These are phyloP conservation scores for Vitis hybrid DNA, from an alignment of 177 flowering plant genomes.

Conservation along the genomic window DNA sequence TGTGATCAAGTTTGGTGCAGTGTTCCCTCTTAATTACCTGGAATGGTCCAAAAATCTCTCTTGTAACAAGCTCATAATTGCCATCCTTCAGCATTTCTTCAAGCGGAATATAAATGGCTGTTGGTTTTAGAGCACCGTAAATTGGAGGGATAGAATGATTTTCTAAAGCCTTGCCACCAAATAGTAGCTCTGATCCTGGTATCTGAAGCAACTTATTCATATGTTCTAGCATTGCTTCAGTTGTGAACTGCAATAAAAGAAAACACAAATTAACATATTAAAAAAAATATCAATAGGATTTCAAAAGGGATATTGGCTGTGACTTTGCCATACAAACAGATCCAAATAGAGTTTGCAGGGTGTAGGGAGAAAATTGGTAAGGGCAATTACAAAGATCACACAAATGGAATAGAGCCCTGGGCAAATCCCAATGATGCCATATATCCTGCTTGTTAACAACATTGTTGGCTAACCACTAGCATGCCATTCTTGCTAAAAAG, in stretches of 20 bases:
- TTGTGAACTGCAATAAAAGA: slow-evolving; percentile 60
- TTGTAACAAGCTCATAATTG: slow-evolving; percentile 80
- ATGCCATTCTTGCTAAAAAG: no score
- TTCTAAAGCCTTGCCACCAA: slow-evolving; percentile 82
- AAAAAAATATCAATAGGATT: not conserved
- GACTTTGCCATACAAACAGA: not conserved
- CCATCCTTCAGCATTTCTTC: slow-evolving; percentile 82
- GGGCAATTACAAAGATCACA: not conserved
- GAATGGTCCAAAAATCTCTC: slow-evolving; percentile 96
- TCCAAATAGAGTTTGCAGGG: not conserved
- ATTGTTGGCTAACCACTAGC: no score
- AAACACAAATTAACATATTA: not conserved
- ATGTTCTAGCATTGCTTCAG: slow-evolving; percentile 86
- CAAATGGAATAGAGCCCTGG: not conserved
- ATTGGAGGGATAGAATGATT: slow-evolving; percentile 83
- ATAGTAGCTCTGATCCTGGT: slow-evolving; percentile 81
- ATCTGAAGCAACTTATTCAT: slow-evolving; percentile 72
- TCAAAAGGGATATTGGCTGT: not conserved
- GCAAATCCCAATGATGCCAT: not conserved
- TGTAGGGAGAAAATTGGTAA: not conserved
- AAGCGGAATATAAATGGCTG: slow-evolving; percentile 87
- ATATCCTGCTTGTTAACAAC: not conserved
- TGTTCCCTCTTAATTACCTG: slow-evolving; percentile 54
- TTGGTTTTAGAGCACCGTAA: slow-evolving; percentile 95
- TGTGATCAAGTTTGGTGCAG: not conserved